phyloP scores from a whole-genome alignment of 345 rosid genomes.

The Hypericum perforatum region DNA sequence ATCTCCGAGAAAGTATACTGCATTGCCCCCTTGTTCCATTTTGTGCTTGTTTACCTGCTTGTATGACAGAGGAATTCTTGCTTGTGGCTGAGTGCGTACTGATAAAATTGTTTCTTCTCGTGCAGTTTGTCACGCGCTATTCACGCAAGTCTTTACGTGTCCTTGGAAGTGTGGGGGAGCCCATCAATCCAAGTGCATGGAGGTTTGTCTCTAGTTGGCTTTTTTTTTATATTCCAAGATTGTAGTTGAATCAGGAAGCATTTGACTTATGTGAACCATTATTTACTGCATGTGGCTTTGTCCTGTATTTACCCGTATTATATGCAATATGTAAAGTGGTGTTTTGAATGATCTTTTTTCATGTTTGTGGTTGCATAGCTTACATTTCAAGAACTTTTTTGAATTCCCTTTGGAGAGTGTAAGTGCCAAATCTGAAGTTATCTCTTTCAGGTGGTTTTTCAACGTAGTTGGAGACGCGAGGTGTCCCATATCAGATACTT shows the following conservation, averaged over 20 bases:
- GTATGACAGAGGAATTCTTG: no score
- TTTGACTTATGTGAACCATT: not conserved
- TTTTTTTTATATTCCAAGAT: slow-evolving; percentile 9
- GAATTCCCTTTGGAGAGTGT: no score
- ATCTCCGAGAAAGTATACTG: no score
- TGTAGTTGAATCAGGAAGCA: slow-evolving; percentile 1
- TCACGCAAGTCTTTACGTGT: slow-evolving; percentile 89
- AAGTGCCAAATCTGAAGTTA: not conserved
- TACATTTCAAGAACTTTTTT: no score
- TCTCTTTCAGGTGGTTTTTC: slow-evolving; percentile 70
- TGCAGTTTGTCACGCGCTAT: slow-evolving; percentile 69
- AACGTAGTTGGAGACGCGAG: slow-evolving; percentile 82
- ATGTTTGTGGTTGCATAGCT: no score
- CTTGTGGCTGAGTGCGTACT: slow-evolving; percentile 2
- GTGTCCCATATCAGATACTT: slow-evolving; percentile 95
- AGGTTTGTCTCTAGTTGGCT: slow-evolving; percentile 37
- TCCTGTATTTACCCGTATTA: not conserved
- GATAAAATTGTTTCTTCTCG: slow-evolving; percentile 17
- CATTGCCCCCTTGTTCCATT: no score
- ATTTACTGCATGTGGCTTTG: not conserved
- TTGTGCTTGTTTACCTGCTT: no score
- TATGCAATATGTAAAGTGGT: no score
- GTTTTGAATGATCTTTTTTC: no score
- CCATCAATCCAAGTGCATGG: slow-evolving; percentile 99
- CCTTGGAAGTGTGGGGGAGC: slow-evolving; percentile 99